A percentile compares a stretch with the other conserved stretches of the same genome.
Evolutionary conservation across 1,284 basidiomycete species (phyloP).

Genomic region (Microbotryomycetes sp.): DNA sequence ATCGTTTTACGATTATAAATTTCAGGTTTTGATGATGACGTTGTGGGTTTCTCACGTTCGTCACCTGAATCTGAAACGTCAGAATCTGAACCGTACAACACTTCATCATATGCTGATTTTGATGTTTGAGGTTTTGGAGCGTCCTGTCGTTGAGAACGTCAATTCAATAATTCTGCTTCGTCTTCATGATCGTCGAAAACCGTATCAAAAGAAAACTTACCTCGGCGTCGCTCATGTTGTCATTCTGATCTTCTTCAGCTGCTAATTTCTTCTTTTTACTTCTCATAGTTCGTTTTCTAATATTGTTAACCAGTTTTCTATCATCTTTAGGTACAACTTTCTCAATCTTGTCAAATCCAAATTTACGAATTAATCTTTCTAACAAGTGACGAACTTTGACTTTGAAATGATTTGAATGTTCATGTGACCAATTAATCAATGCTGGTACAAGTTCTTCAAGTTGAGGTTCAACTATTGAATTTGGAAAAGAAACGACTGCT

Average conservation of each 20-base stretch:
- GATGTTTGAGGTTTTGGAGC: slow-evolving; percentile 47
- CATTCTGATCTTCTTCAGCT: slow-evolving; percentile 44
- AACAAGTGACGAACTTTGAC: slow-evolving; percentile 93
- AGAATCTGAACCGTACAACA: slow-evolving; percentile 71
- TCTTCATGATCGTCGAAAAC: neutral
- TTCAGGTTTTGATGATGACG: slow-evolving; percentile 40
- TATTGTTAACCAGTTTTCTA: slow-evolving; percentile 77
- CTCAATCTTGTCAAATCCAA: slow-evolving; percentile 75
- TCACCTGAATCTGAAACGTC: slow-evolving; percentile 67
- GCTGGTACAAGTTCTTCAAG: slow-evolving; percentile 73
- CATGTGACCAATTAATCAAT: slow-evolving; percentile 84
- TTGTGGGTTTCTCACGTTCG: slow-evolving; percentile 47
- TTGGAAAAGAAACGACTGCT: slow-evolving; percentile 73
- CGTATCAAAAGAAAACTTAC: slow-evolving; percentile 47
- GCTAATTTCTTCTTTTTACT: slow-evolving; percentile 68
- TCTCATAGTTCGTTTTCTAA: slow-evolving; percentile 84
- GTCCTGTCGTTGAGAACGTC: slow-evolving; percentile 41
- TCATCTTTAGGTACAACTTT: slow-evolving; percentile 56
- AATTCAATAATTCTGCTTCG: slow-evolving; percentile 13
- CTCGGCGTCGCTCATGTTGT: slow-evolving; percentile 52
- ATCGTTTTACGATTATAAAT: slow-evolving; percentile 28
- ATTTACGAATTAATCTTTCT: slow-evolving; percentile 87
- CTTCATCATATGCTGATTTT: slow-evolving; percentile 90
- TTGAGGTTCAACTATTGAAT: slow-evolving; percentile 65
- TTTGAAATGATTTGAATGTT: slow-evolving; percentile 99